phyloP scores from a whole-genome alignment of 2,329 filamentous ascomycete species.

The Drechslera avenae region DNA sequence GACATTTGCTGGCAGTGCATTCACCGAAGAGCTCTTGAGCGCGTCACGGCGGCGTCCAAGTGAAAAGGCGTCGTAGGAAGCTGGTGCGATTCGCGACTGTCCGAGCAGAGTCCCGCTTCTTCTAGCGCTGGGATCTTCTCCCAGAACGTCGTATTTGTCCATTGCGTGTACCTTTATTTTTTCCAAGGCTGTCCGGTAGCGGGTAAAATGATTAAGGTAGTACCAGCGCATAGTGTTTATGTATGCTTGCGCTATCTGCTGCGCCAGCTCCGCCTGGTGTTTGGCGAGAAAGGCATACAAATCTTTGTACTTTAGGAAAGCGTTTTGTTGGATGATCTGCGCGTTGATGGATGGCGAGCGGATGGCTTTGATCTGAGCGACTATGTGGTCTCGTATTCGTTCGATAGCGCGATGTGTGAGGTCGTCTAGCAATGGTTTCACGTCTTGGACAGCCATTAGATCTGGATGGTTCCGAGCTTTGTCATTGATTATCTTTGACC shows the following conservation, averaged over 20 bases:
- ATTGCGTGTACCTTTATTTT: conserved; percentile 83
- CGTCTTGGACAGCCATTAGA: conserved; percentile 79
- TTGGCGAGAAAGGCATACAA: conserved; percentile 83
- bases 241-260: conserved; percentile 91
- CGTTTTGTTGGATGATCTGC: conserved; percentile 93
- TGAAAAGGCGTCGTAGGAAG: conserved; percentile 84
- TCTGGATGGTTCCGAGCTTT: conserved; percentile 62
- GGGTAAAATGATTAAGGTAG: conserved; percentile 86
- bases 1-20: conserved; percentile 82
- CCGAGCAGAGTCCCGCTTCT: conserved; percentile 55
- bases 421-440: conserved; percentile 83
- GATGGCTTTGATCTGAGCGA: conserved; percentile 90
- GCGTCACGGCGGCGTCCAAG: conserved; percentile 85
- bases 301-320: conserved; percentile 86
- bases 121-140: conserved; percentile 73
- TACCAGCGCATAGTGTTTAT: conserved; percentile 99
- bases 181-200: conserved; percentile 82
- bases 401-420: conserved; percentile 88
- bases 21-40: conserved; percentile 72
- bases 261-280: conserved; percentile 80
- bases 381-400: conserved; percentile 90
- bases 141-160: conserved; percentile 83
- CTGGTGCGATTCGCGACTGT: conserved; percentile 51
- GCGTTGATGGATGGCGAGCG: conserved; percentile 96
- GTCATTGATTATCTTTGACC: conserved; percentile 72